Evolutionary conservation across 2,329 filamentous ascomycete species (phyloP).

Genomic region (Alternaria novae-zelandiae): DNA sequence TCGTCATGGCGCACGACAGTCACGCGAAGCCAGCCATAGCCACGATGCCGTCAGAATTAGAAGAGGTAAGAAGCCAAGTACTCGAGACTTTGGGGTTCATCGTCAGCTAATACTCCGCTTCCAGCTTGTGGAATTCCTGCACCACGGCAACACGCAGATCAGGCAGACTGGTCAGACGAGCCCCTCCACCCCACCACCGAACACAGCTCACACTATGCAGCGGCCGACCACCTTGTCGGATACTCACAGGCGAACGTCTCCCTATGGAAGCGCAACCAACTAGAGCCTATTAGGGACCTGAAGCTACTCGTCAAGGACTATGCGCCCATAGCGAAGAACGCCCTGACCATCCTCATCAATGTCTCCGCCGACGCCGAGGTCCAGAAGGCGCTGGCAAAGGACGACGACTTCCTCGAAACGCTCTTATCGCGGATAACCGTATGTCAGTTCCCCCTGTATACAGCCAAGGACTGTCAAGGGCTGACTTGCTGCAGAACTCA

Average conservation of each 20-base stretch:
- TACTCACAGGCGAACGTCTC: conserved; percentile 77
- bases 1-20: conserved; percentile 31
- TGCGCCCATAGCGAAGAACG: conserved; percentile 90
- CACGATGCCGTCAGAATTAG: conserved; percentile 58
- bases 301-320: conserved; percentile 88
- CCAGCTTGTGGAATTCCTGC: conserved; percentile 92
- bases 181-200: conserved; percentile 31
- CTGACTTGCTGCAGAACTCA: conserved; percentile 59
- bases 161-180: conserved; percentile 71
- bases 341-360: conserved; percentile 88
- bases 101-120: not conserved
- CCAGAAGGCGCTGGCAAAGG: conserved; percentile 72
- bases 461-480: not conserved
- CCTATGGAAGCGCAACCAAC: conserved; percentile 82
- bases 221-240: conserved; percentile 84
- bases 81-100: not conserved
- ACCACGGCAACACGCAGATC: conserved; percentile 89
- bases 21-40: conserved; percentile 17
- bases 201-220: conserved; percentile 52
- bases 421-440: conserved; percentile 76
- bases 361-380: conserved; percentile 79
- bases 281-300: conserved; percentile 82
- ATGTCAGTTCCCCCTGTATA: conserved; percentile 59
- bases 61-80: conserved; percentile 48
- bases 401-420: conserved; percentile 80